phyloP scores from a whole-genome alignment of 2,329 filamentous ascomycete species.

The Teratosphaeria viscida region DNA sequence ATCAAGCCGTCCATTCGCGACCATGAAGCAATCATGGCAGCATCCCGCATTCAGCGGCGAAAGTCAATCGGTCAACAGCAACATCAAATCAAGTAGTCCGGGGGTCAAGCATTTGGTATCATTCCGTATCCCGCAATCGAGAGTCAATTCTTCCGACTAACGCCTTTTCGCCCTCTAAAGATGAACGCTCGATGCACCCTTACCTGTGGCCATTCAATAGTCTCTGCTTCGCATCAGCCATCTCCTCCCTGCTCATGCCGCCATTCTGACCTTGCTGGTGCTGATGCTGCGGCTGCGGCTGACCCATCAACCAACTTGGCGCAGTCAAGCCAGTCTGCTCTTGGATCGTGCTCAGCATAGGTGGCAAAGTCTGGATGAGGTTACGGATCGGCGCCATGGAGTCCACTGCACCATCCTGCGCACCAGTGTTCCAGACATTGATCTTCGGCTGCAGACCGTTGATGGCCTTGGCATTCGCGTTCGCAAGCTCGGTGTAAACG shows the following conservation, averaged over 20 bases:
- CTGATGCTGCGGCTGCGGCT: conserved; percentile 43
- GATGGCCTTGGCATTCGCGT: conserved; percentile 67
- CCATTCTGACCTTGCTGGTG: conserved; percentile 21
- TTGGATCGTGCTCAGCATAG: conserved; percentile 73
- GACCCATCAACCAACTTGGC: conserved; percentile 56
- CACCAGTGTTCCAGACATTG: conserved; percentile 76
- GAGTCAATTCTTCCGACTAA: not conserved
- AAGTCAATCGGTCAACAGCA: too few relatives aligned
- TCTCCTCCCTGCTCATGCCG: conserved; percentile 11
- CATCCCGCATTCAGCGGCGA: too few relatives aligned
- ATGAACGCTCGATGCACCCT: not conserved
- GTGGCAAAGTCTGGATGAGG: conserved; percentile 74
- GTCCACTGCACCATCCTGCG: conserved; percentile 43
- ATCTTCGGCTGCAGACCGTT: conserved; percentile 78
- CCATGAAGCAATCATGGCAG: too few relatives aligned
- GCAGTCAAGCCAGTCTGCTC: conserved; percentile 78
- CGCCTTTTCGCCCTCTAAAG: not conserved
- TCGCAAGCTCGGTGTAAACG: conserved; percentile 65
- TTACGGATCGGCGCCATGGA: conserved; percentile 39
- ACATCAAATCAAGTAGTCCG: too few relatives aligned
- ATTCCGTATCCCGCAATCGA: not conserved
- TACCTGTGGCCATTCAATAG: not conserved
- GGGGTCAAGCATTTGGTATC: not conserved
- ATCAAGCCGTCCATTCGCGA: too few relatives aligned
- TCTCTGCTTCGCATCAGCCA: conserved; percentile 9